These are phyloP conservation scores for Centella asiatica DNA, from an alignment of 129 eudicot species.

Conservation along the genomic window DNA sequence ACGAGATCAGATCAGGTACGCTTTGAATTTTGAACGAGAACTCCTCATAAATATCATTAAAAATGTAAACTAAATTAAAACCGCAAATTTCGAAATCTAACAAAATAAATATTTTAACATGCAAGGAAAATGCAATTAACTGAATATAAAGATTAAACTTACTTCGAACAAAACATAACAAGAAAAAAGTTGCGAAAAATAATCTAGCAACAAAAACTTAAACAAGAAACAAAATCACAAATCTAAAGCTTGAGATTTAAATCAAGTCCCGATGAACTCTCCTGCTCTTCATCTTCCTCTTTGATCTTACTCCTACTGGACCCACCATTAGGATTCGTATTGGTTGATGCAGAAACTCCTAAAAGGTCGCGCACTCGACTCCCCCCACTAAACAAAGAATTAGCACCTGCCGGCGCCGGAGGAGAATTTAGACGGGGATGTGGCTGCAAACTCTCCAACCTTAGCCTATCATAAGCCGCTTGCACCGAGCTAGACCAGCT, in stretches of 20 bases:
- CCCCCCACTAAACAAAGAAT: constrained; percentile 1
- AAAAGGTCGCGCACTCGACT: constrained; percentile 1
- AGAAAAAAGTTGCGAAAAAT: background rate
- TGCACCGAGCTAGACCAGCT: constrained; percentile 11
- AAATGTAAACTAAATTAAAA: too few species aligned
- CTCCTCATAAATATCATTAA: background rate
- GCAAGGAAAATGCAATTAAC: background rate
- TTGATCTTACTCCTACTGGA: background rate
- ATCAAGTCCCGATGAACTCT: constrained; percentile 1
- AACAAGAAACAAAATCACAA: background rate
- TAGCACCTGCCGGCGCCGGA: background rate
- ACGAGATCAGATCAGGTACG: background rate
- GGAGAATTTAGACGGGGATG: background rate
- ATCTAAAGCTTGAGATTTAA: constrained; percentile 2
- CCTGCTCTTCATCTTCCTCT: background rate
- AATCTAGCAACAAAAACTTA: background rate
- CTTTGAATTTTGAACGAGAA: background rate
- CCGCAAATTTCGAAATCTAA: too few species aligned
- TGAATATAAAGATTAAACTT: background rate
- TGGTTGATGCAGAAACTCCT: background rate
- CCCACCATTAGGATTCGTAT: background rate
- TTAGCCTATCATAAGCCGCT: constrained; percentile 9
- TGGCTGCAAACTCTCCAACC: background rate
- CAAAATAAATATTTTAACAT: background rate
- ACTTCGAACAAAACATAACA: background rate